Evolutionary conservation across 2,329 filamentous ascomycete species (phyloP), one percentile per base, ranked within the genome.

Genomic region (Exophiala xenobiotica): DNA sequence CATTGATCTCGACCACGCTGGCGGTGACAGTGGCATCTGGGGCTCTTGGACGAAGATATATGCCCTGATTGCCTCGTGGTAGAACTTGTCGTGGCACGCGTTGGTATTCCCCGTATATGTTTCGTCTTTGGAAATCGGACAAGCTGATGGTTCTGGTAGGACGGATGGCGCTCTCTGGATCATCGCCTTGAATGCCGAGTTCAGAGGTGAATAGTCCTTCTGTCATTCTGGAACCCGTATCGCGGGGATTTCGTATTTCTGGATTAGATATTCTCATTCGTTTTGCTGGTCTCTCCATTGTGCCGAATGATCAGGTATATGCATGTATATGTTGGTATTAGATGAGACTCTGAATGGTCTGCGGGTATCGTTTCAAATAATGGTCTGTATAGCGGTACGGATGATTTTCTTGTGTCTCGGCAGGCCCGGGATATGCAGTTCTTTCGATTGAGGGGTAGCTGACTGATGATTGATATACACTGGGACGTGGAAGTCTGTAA

Each of bases 221-320:
- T 1, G 54, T 54, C 52, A 49, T 58, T 38, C 50, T 53, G 9
- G 54, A 60, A 12, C 52, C 53, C 9, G 57, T 51, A 33, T 54
- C 57, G 19, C 54, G 54, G 18, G 57, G 57, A 18, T 57, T 56
- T 49, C 57, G 46, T 24, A 56, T 50, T 33, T 58, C 58, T 20
- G 56, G 53, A 37, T 58, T 46, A 31, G 53, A 57, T 16, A 61
- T 56, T 44, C 49, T 59, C 51, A 58, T 52, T 42, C 60, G 54
- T 44, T 61, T 61, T 26, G 51, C 29, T n/a, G 58, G 58, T 51
- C 51, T 53, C 44, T 62, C 56, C 60, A 62, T 62, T 14, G 22
- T 46, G 4, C 26, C 20, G 19, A 26, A 18, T 19, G 12, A 12
- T 14, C 24, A 35, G 48, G 27, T 12, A 16, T 19, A 26, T 37